These are phyloP conservation scores for Fusarium tanahbumbuense DNA, from an alignment of 2,329 filamentous ascomycete genomes.

Conservation along the genomic window DNA sequence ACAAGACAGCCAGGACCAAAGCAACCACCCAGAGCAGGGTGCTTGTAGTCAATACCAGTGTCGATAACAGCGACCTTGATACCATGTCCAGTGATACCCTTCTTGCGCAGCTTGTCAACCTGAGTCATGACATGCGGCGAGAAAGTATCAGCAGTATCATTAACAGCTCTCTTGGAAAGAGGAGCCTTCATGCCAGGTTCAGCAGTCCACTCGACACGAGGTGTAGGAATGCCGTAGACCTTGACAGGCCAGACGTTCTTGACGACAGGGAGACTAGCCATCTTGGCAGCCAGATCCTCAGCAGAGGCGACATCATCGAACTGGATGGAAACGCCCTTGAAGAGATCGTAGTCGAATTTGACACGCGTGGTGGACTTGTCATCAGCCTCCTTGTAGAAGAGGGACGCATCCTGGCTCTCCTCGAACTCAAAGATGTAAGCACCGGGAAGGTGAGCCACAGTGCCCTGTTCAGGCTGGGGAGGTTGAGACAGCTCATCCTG, in stretches of 20 bases:
- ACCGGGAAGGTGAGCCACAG: conserved; percentile 49
- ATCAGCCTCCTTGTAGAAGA: conserved; percentile 18
- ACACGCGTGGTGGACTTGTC: conserved; percentile 49
- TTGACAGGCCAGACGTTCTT: conserved; percentile 63
- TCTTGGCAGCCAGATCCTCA: conserved; percentile 55
- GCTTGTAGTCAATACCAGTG: conserved; percentile 70
- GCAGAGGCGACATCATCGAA: conserved; percentile 60
- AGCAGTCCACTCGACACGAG: conserved; percentile 50
- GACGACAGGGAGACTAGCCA: conserved; percentile 58
- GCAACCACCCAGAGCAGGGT: conserved; percentile 72
- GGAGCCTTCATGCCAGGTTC: conserved; percentile 20
- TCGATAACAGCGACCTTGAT: conserved; percentile 66
- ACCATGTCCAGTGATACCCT: conserved; percentile 62
- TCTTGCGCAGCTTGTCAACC: conserved; percentile 63
- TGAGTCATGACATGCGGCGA: conserved; percentile 66
- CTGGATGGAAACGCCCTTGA: conserved; percentile 66
- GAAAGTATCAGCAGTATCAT: conserved; percentile 52
- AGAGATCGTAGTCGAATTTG: conserved; percentile 63
- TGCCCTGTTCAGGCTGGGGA: conserved; percentile 12
- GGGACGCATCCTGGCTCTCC: conserved; percentile 57
- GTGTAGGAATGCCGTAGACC: conserved; percentile 59
- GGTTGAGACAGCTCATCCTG: conserved; percentile 1
- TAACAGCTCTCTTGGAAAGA: conserved; percentile 24
- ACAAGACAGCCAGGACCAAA: conserved; percentile 71
- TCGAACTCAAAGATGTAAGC: conserved; percentile 67